These are phyloP conservation scores for Yamadazyma siamensis DNA, from an alignment of 1,139 yeast genomes.

Conservation along the genomic window DNA sequence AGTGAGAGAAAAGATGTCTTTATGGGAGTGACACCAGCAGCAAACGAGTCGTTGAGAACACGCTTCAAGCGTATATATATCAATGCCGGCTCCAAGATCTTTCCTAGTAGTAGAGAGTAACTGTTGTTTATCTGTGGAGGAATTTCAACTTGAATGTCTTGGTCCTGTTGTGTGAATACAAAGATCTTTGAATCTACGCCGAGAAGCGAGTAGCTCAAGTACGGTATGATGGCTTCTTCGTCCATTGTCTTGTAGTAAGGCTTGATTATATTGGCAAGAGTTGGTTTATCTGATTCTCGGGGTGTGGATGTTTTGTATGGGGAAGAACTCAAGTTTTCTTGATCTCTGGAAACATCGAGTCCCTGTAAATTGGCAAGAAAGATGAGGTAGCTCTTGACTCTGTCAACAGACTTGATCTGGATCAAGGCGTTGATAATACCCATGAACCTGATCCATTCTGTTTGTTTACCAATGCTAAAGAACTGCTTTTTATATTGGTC, in stretches of 20 bases:
- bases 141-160: conserved; percentile 28
- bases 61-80: conserved; percentile 49
- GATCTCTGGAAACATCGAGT: conserved; percentile 1
- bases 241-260: conserved; percentile 34
- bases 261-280: conserved; percentile 16
- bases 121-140: conserved; percentile 59
- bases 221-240: conserved; percentile 53
- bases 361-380: conserved; percentile 26
- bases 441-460: conserved; percentile 34
- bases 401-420: conserved; percentile 25
- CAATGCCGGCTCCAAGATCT: conserved; percentile 70
- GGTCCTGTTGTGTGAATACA: conserved; percentile 37
- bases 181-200: conserved; percentile 71
- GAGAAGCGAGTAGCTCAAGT: conserved; percentile 62
- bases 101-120: conserved; percentile 52
- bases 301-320: not conserved
- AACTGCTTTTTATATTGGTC: conserved; percentile 26
- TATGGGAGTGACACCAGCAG: conserved; percentile 44
- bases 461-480: conserved; percentile 20
- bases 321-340: not conserved
- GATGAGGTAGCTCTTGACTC: conserved; percentile 35
- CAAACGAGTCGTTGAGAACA: conserved; percentile 2
- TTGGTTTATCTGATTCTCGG: not conserved
- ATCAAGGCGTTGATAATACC: conserved; percentile 27
- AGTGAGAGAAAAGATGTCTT: conserved; percentile 63